Evolutionary conservation across 2,329 filamentous ascomycete species (phyloP), one percentile per base, ranked within the genome.

Genomic region (Arthrobotrys iridis): DNA sequence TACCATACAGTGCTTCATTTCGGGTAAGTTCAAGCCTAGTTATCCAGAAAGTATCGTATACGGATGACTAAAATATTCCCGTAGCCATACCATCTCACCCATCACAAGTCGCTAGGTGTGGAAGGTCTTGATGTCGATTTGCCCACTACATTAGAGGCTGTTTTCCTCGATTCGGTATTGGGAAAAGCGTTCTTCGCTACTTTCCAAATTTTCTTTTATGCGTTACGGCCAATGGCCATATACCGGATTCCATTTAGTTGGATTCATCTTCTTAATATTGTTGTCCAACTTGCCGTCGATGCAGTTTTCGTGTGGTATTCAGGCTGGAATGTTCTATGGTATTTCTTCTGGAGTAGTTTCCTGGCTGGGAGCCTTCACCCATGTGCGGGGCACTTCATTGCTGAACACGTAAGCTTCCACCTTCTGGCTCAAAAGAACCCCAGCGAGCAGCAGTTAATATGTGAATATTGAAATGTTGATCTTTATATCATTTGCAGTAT

Each of bases 111-210:
- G 37, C 90, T 99, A 60, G 95, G 95, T 76, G 94, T 99, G 58
- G 92, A 97, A 80, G 95, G 95, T 67, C 88, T 99, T 45, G 95
- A 99, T 82, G 97, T 94, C 46, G 95, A 99, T 81, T 89, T 99
- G 26, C 95, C 95, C 22, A 98, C 95, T 15, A 89, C 92, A 55
- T 83, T 97, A 58, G 95, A 99, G 85, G 94, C 93, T 77, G 84
- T 96, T 81, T 91, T 99, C 82, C 90, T 99, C 80, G 92, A 99
- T 85, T 97, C 93, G 5, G 90, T 99, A 79, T 88, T 94, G 15
- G 95, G 95, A 82, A 99, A 99, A 84, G 90, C 95, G 78, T 99
- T 99, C 86, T 99, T 99, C 87, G 94, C 91, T 85, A 99, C 95
- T 79, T 99, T 97, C 85, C 95, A 99, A 84, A 97, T 99, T 83